Conservation (phyloP, 2,329 filamentous ascomycete genomes). For the Corinectria fuckeliana region DNA sequence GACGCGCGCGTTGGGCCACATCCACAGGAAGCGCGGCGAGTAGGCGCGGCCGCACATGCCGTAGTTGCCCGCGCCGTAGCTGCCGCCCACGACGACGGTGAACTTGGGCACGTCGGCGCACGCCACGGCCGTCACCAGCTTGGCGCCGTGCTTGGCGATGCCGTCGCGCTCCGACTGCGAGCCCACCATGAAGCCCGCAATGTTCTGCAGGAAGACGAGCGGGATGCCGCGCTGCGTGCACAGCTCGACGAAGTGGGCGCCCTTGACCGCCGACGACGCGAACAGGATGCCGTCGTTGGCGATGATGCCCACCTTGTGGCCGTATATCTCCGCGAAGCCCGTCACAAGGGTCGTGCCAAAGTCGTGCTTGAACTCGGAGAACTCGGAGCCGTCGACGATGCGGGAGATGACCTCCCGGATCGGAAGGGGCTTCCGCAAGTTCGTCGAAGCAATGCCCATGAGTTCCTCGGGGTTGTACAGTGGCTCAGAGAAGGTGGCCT, state of each 20-base stretch:
- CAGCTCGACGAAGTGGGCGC: conserved; percentile 95
- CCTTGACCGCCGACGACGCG: conserved; percentile 87
- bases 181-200: conserved; percentile 98
- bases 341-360: conserved; percentile 92
- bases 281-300: conserved; percentile 97
- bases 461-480: conserved; percentile 82
- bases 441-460: conserved; percentile 86
- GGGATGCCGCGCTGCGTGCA: conserved; percentile 90
- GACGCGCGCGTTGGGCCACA: conserved; percentile 97
- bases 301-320: conserved; percentile 88
- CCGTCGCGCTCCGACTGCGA: conserved; percentile 89
- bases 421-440: conserved; percentile 83
- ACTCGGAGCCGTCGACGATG: conserved; percentile 88
- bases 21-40: conserved; percentile 88
- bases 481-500: conserved; percentile 70
- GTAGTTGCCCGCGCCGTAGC: conserved; percentile 95
- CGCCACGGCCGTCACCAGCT: conserved; percentile 93
- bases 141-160: conserved; percentile 97
- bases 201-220: conserved; percentile 94
- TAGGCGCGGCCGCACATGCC: conserved; percentile 98
- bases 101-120: conserved; percentile 96
- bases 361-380: conserved; percentile 92
- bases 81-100: conserved; percentile 93
- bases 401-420: conserved; percentile 91
- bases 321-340: conserved; percentile 88